phyloP scores from a whole-genome alignment of 352 stramenopile species.

The Phytopythium montanum region DNA sequence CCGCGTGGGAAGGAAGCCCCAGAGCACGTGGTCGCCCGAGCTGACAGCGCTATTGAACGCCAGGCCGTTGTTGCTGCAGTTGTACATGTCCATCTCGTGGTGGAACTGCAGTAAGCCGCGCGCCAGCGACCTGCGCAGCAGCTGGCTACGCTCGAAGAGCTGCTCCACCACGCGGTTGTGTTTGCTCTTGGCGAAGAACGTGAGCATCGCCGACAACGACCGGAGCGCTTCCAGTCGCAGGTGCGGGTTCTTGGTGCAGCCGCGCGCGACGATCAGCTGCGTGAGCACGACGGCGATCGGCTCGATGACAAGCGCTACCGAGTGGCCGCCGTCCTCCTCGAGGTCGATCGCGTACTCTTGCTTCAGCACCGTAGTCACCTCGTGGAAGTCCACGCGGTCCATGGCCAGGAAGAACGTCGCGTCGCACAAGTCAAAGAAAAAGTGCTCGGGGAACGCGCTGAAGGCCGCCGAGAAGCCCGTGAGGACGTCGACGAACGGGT shows the following conservation, averaged over 20 bases:
- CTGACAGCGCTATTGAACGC: slow-evolving; percentile 57
- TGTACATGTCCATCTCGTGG: slow-evolving; percentile 72
- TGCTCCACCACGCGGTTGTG: slow-evolving; percentile 32
- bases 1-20: slow-evolving; percentile 63
- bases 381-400: slow-evolving; percentile 22
- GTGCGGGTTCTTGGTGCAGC: slow-evolving; percentile 61
- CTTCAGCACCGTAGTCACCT: slow-evolving; percentile 49
- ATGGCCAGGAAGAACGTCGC: slow-evolving; percentile 45
- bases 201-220: too few relatives aligned
- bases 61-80: slow-evolving; percentile 58
- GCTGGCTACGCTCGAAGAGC: background rate
- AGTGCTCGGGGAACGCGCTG: slow-evolving; percentile 59
- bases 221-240: slow-evolving; percentile 56
- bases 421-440: slow-evolving; percentile 70
- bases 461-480: slow-evolving; percentile 42
- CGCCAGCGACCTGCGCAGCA: slow-evolving; percentile 1
- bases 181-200: slow-evolving; percentile 25
- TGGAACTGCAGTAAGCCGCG: slow-evolving; percentile 58
- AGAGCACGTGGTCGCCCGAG: slow-evolving; percentile 59
- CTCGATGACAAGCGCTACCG: slow-evolving; percentile 25
- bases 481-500: slow-evolving; percentile 39
- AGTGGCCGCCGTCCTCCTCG: background rate
- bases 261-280: slow-evolving; percentile 42
- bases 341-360: slow-evolving; percentile 10
- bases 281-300: slow-evolving; percentile 62